Evolutionary conservation across 495 filamentous ascomycete species (phyloP), one percentile per base, ranked within the genome.

Genomic region (Coniosporium apollinis): DNA sequence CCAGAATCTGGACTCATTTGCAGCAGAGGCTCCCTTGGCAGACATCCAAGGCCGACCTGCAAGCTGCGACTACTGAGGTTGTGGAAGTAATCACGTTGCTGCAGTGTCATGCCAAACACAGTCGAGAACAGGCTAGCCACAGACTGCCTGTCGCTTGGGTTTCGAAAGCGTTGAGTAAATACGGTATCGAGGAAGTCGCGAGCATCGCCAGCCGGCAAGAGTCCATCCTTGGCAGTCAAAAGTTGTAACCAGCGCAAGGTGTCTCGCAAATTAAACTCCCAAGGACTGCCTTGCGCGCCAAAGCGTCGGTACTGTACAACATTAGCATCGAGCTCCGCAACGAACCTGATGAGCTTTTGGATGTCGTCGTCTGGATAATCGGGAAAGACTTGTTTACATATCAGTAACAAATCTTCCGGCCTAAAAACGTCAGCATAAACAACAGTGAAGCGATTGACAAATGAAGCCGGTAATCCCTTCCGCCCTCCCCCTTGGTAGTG

Each of bases 221-320:
- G 44, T 28, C 64, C 54, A 49, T 73, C 51, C 36, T 68, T 37
- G 22, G 69, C 64, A 4, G 61, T 66, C 21, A 82, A 59, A 29
- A 99, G 50, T 37, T 82, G 67, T 21, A 94, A 65, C 87, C 87
- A 96, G 24, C 91, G 70, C 30, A 86, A 68, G 4, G 79, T 82
- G 56, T 99, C 91, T 49, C 91, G 75, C 41, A 99, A 59, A 44
- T 99, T 99, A 48, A 99, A 84, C 48, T 99, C 91, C 91, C 87
- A 96, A 2, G 89, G 91, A 7, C 79, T 79, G 31, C 91, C 91
- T 33, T 76, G 60, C n/a, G 70, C 59, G 11, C 82, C 87, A 44
- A 94, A 73, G 22, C 59, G 56, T 30, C 73, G 69, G 21, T 71
- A 63, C 22, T 69, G 59, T 3, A 72, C 63, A 28, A 93, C 72